phyloP scores from a whole-genome alignment of 257 asterid species.

The Salvia rosmarinus region DNA sequence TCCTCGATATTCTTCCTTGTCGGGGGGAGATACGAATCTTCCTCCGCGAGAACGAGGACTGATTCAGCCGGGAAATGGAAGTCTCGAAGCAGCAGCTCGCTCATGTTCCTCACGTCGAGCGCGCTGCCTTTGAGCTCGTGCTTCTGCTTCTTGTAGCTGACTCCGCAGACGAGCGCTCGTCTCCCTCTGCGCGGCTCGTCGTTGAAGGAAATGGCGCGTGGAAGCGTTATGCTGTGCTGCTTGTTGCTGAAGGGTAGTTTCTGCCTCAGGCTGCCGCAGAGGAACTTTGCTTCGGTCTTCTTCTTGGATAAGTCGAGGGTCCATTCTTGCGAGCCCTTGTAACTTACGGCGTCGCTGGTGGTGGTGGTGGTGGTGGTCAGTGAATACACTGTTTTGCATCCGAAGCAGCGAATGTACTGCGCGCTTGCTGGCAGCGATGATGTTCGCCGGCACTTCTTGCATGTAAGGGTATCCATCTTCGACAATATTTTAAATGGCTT shows the following conservation, averaged over 20 bases:
- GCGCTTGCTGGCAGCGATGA: conserved; percentile 24
- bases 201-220: conserved; percentile 3
- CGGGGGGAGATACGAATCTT: conserved; percentile 43
- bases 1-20: conserved; percentile 46
- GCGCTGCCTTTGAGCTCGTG: conserved; percentile 55
- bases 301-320: conserved; percentile 23
- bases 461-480: neutral
- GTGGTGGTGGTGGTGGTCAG: no score
- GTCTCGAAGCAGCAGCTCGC: conserved; percentile 34
- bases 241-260: conserved; percentile 23
- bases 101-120: conserved; percentile 50
- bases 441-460: conserved; percentile 24
- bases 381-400: conserved; percentile 29
- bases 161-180: conserved; percentile 67
- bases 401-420: conserved; percentile 23
- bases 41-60: conserved; percentile 66
- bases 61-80: conserved; percentile 43
- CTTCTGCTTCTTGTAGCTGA: conserved; percentile 58
- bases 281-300: conserved; percentile 29
- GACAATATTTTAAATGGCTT: no score
- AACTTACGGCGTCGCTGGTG: neutral
- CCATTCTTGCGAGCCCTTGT: conserved; percentile 12
- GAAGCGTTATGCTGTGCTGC: neutral
- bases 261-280: conserved; percentile 22
- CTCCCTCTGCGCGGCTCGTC: conserved; percentile 43